Conservation (phyloP, 345 rosid species). For the Brassica nigra region DNA sequence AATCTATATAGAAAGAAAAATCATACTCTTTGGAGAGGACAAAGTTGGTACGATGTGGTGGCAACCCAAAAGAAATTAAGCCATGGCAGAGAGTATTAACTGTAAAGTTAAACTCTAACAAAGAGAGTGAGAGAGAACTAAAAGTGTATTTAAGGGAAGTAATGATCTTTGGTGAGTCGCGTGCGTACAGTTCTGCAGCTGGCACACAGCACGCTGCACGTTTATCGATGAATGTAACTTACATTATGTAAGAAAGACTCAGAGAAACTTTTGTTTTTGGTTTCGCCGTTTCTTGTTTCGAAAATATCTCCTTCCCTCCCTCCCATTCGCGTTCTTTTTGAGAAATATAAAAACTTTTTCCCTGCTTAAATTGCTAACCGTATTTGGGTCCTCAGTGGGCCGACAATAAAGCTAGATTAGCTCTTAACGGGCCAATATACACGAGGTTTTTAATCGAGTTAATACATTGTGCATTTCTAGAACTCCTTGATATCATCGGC, state of each 20-base stretch:
- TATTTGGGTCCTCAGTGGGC: neutral
- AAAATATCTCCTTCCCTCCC: neutral
- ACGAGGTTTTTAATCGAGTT: neutral
- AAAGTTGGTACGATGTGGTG: neutral
- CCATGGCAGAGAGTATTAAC: conserved; percentile 11
- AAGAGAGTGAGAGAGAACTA: conserved; percentile 27
- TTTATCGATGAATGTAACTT: conserved; percentile 14
- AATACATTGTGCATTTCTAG: neutral
- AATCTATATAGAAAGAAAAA: neutral
- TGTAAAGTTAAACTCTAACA: conserved; percentile 10
- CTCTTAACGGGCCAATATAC: neutral
- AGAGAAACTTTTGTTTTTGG: conserved; percentile 15
- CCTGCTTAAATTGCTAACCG: neutral
- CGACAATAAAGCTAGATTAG: neutral
- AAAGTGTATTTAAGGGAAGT: conserved; percentile 37
- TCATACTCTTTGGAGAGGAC: conserved; percentile 16
- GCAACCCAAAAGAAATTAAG: conserved; percentile 8
- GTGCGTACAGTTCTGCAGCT: conserved; percentile 22
- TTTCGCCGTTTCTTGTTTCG: conserved; percentile 15
- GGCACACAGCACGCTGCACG: conserved; percentile 21
- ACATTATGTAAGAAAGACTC: too few species aligned
- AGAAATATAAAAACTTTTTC: neutral
- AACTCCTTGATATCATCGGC: neutral
- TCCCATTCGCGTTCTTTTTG: neutral
- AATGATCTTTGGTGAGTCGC: conserved; percentile 32